These are phyloP conservation scores for Dioscorea zingiberensis DNA, from an alignment of 106 monocot species.

Conservation along the genomic window DNA sequence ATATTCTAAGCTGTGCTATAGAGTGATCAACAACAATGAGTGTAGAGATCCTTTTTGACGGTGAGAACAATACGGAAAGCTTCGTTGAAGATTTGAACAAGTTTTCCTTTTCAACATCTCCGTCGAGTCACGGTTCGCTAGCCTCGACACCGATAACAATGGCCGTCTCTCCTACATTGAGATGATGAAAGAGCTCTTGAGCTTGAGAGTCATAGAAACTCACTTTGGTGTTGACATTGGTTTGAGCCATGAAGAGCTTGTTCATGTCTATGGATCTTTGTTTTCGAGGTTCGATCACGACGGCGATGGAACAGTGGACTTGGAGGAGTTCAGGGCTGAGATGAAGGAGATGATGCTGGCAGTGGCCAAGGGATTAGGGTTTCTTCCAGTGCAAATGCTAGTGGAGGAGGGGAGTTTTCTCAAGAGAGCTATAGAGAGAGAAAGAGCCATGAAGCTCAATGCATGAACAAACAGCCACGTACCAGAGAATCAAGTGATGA, in stretches of 20 bases:
- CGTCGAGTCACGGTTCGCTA: conserved; percentile 13
- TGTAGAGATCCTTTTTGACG: conserved; percentile 46
- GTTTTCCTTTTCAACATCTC: conserved; percentile 26
- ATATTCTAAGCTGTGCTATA: no score
- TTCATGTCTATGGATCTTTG: conserved; percentile 29
- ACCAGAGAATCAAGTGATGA: no score
- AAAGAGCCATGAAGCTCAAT: background rate
- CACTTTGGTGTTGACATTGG: conserved; percentile 32
- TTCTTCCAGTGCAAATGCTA: conserved; percentile 56
- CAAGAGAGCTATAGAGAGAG: conserved; percentile 48
- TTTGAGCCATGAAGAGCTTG: conserved; percentile 25
- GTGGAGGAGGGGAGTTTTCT: conserved; percentile 69
- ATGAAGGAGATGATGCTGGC: conserved; percentile 71
- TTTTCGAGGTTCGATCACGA: conserved; percentile 54
- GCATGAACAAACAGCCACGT: background rate
- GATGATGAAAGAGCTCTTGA: conserved; percentile 33
- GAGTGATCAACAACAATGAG: conserved; percentile 24
- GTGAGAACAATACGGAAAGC: conserved; percentile 29
- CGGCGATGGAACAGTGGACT: conserved; percentile 35
- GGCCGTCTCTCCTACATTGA: conserved; percentile 22
- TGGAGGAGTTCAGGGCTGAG: conserved; percentile 59
- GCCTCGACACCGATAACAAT: conserved; percentile 17
- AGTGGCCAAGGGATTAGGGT: conserved; percentile 55
- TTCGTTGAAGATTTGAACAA: conserved; percentile 42
- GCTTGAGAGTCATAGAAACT: conserved; percentile 37